These are phyloP conservation scores for Evansstolkia leycettana DNA, from an alignment of 495 filamentous ascomycete genomes.

Conservation along the genomic window DNA sequence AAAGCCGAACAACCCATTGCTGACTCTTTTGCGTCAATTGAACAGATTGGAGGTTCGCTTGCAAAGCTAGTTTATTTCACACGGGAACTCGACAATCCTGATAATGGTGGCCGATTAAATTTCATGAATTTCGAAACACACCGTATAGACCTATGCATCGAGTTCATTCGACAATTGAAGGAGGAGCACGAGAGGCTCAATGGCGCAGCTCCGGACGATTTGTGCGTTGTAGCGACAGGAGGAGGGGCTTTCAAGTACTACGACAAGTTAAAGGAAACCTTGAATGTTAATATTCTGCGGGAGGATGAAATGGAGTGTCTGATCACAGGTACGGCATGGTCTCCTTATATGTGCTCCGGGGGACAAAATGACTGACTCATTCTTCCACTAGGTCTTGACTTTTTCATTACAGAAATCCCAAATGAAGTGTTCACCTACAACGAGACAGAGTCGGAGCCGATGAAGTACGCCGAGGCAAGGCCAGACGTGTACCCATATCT, in stretches of 20 bases:
- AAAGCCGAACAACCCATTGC: conserved; percentile 1
- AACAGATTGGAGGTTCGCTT: conserved; percentile 84
- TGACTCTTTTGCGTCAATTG: not conserved
- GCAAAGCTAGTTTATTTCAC: conserved; percentile 97
- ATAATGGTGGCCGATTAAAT: conserved; percentile 80
- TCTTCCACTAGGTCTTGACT: conserved; percentile 63
- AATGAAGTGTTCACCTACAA: conserved; percentile 93
- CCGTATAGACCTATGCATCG: conserved; percentile 78
- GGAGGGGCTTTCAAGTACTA: conserved; percentile 95
- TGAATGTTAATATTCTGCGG: conserved; percentile 75
- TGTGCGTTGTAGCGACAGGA: conserved; percentile 89
- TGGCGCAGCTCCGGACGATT: conserved; percentile 47
- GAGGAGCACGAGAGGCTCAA: conserved; percentile 63
- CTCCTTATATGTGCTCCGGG: not conserved
- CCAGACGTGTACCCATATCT: conserved; percentile 87
- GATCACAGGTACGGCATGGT: conserved; percentile 60
- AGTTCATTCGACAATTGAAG: conserved; percentile 75
- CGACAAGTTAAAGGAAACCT: conserved; percentile 66
- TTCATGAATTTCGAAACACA: conserved; percentile 95
- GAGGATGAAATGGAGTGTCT: conserved; percentile 99
- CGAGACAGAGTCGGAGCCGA: conserved; percentile 72
- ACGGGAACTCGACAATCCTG: conserved; percentile 62
- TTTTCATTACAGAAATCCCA: conserved; percentile 97
- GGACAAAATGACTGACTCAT: conserved; percentile 4
- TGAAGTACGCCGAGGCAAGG: conserved; percentile 64